Base-by-base conservation (phyloP, 495 filamentous ascomycete genomes). In the Xylaria nigripes region DNA sequence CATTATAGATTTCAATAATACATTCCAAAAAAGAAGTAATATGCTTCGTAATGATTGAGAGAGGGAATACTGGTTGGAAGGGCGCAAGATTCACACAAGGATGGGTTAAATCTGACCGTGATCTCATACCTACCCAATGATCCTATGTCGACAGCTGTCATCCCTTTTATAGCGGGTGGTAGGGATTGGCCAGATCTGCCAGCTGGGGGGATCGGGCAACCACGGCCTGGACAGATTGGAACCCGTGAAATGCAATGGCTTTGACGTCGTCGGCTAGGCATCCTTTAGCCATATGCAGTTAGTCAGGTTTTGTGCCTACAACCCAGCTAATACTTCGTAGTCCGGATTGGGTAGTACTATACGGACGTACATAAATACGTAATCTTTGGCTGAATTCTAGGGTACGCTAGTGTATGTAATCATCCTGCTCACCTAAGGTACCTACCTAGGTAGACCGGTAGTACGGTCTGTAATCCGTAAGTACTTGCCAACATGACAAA, bases 1-100 rank as follows among this genome's bases (percentile, higher is more conserved):
- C 87, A 92, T 92, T 56, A 57, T 36, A 36, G 10, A 2, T 36
- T 36, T 13, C 32, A 36, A 13, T 13, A 15, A 36, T n/a, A n/a
- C n/a, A n/a, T n/a, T n/a, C n/a, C n/a, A 9, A 36, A 13, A 36
- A 36, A 13, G 4, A 6, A 12, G 15, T 36, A 36, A 36, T 36
- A 36, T 9, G 32, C 4, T 2, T 8, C 6, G 15, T 5, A 36
- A 36, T 36, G 32, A 36, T 2, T 8, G 13, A 5, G 32, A 13
- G 32, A 13, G 8, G 32, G 10, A 15, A 2, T 36, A 36, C 15
- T 5, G 2, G 15, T 13, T 12, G 4, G 6, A 36, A 36, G 32
- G 27, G 10, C 5, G 4, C 8, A 36, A 36, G 8, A 36, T 36
- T 7, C 2, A 36, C 6, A 15, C 6, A 36, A 1, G 41, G 41